These are phyloP conservation scores for Termitomyces sp. DNA, from an alignment of 768 basidiomycete genomes.

Conservation along the genomic window DNA sequence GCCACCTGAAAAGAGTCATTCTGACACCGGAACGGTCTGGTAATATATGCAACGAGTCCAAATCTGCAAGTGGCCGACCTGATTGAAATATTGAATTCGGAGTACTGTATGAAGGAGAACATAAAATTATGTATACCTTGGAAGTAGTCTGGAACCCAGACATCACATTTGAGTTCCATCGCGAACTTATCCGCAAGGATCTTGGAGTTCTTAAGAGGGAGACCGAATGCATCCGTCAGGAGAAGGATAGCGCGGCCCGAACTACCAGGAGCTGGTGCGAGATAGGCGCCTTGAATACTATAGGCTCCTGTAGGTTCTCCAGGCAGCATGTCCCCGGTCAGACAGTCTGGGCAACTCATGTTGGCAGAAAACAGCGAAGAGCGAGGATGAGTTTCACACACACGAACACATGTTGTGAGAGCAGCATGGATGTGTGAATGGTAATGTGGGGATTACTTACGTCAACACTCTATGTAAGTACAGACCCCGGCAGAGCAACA, in stretches of 20 bases:
- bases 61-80: slow-evolving; percentile 26
- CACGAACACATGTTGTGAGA: background rate
- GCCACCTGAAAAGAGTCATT: slow-evolving; percentile 23
- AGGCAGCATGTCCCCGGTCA: slow-evolving; percentile 36
- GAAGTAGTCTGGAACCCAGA: slow-evolving; percentile 63
- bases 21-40: slow-evolving; percentile 30
- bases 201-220: slow-evolving; percentile 47
- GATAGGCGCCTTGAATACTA: slow-evolving; percentile 36
- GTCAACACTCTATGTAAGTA: background rate
- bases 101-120: background rate
- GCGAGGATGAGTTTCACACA: background rate
- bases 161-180: slow-evolving; percentile 45
- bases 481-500: no score
- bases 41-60: slow-evolving; percentile 15
- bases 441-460: background rate
- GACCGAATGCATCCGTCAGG: slow-evolving; percentile 56
- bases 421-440: background rate
- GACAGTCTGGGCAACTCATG: slow-evolving; percentile 33
- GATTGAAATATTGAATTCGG: background rate
- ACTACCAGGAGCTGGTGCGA: slow-evolving; percentile 22
- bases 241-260: slow-evolving; percentile 37
- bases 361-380: background rate
- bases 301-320: slow-evolving; percentile 41
- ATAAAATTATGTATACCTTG: slow-evolving; percentile 28
- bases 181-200: slow-evolving; percentile 53